Evolutionary conservation across 768 basidiomycete genomes (phyloP), one percentile per base, ranked within the genome.

Genomic region (Sporobolomyces phaffii): DNA sequence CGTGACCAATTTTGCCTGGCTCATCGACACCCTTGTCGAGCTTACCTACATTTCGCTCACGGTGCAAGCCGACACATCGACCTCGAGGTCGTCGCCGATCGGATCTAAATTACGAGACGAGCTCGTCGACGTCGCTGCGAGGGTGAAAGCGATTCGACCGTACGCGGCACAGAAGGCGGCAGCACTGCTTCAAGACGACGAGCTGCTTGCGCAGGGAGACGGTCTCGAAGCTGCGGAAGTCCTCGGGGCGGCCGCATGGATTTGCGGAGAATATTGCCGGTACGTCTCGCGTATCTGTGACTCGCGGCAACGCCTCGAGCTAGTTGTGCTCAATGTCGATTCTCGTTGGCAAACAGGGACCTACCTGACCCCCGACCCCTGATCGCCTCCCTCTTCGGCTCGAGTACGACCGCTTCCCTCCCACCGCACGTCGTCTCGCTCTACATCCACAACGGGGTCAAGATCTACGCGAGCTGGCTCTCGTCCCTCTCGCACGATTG

Each of bases 1-100:
- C 73, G 82, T 99, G 31, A 82, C 83, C 49, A 93, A 97, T 78
- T 98, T 98, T 75, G 90, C 97, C 75, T 99, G 96, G 94, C 96
- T 91, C 77, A 82, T 98, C 26, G 96, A 94, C 7, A 91, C 93
- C 11, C 84, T 98, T 33, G 84, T 97, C 50, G 92, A 97, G 75
- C 81, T 98, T 13, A 86, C 90, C 1, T 90, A 96, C 75, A 82
- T 97, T 44, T 88, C 91, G 2, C 60, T 68, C n/a, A 60, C 70
- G 20, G 31, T 75, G 3, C 67, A 41, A 31, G n/a, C 50, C 13
- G 69, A 56, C 5, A 45, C 45, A 14, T n/a, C 47, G 18, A 20
- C 52, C 1, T 3, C 59, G 2, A 28, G 86, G 31, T 89, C 87
- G 1, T 31, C 33, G 0, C 14, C 54, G 70, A 81, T 96, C 52